Base-by-base conservation (phyloP, 441 rosid species). In the Theobroma grandiflorum region DNA sequence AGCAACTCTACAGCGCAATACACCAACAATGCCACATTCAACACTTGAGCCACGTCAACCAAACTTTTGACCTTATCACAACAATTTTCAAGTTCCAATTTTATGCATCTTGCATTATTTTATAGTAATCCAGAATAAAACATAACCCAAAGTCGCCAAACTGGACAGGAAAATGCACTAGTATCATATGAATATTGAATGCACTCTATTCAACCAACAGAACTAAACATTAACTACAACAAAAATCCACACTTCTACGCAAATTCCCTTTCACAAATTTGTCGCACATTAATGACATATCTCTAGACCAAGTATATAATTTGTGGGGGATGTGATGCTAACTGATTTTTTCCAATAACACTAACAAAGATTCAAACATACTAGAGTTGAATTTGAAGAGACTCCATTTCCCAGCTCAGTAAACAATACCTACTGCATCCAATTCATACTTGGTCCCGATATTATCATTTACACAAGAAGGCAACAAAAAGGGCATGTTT, bases 191-290 rank as follows among this genome's bases (percentile, higher is more conserved):
- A 70, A 26, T 3, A 47, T 31, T 49, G 42, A 26, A 70, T 43
- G 53, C 37, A 69, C n/a, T 15, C 40, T 9, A 8, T 66, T 66
- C 33, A 40, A 66, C 55, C 33, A 43, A 45, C 10, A 22, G 3
- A 45, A 69, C 73, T 22, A n/a, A 45, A 43, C 18, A 12, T 43
- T 45, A 47, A 14, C 38, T 69, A 20, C 4, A 2, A 69, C 1
- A 3, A 61, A 64, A 76, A n/a, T 26, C 31, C 53, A 68, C 18
- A 12, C 38, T 68, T 68, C 72, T 43, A 69, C 22, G 20, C n/a
- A 45, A 69, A 45, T 45, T 40, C 73, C n/a, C 55, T 45, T 69
- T 12, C 20, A 22, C 37, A 43, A 26, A 45, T 45, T 69, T 45
- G 57, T 12, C 47, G 57, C 50, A 12, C 58, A 26, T 49, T 5